Conservation (phyloP, 1,284 basidiomycete species). For the Malassezia vespertilionis region DNA sequence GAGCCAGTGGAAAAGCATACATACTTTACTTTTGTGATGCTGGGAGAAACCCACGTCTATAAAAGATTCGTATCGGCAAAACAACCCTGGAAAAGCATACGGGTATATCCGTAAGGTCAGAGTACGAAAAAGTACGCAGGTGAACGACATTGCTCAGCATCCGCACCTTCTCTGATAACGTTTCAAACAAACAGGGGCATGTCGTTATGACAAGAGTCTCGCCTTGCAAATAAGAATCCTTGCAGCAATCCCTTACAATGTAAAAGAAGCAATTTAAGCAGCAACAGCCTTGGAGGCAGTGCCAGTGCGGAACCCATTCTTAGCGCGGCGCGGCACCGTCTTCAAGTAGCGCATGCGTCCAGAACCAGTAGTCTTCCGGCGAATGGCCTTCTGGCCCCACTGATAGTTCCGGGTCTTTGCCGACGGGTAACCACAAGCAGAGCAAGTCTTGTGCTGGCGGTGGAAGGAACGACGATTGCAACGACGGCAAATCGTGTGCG, state of each 20-base stretch:
- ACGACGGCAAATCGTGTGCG: constrained; percentile 71
- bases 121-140: not conserved
- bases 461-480: constrained; percentile 88
- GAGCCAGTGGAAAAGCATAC: not conserved
- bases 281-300: constrained; percentile 18
- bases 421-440: constrained; percentile 88
- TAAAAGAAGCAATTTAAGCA: constrained; percentile 22
- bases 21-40: constrained; percentile 10
- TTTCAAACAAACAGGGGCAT: not conserved
- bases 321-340: constrained; percentile 51
- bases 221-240: no score
- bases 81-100: constrained; percentile 5
- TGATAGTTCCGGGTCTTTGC: constrained; percentile 92
- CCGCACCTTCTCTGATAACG: not conserved
- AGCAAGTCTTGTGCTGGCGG: constrained; percentile 93
- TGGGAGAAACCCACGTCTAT: constrained; percentile 11
- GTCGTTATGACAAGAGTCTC: no score
- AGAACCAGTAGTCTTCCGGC: constrained; percentile 94
- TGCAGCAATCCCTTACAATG: no score
- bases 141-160: not conserved
- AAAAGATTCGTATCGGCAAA: constrained; percentile 1
- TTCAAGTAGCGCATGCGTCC: constrained; percentile 93
- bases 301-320: constrained; percentile 71
- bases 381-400: constrained; percentile 98
- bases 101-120: constrained; percentile 10